Base-by-base conservation (phyloP, 805 yeast genomes). In the Scheffersomyces ergatensis region DNA sequence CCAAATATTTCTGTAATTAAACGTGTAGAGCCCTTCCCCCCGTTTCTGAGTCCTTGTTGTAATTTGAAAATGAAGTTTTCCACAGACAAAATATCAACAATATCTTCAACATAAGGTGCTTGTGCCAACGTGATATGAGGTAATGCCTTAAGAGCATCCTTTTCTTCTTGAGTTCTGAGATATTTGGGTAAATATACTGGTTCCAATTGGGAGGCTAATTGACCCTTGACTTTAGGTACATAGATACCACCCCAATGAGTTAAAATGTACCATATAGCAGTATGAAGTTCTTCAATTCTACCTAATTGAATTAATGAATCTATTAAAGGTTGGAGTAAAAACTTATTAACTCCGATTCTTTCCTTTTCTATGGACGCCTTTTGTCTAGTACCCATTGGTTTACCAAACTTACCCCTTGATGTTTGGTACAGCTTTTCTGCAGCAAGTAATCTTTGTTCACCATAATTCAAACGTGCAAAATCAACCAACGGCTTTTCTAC, bases 21-120 rank as follows among this genome's bases (percentile, higher is more conserved):
- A 1, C 49, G 40, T n/a, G 53, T 55, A 4, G 54, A 44, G 4
- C 64, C 53, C 9, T 27, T 33, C 17, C 50, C 49, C 25, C 42
- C 37, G 15, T 30, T 21, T 33, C 48, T 51, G 23, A 52, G 50
- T 38, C 53, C 44, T 33, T 58, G 63, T 38, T 55, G 56, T 18
- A 65, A 51, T 43, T 61, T 64, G 49, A 52, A 62, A 32, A 70
- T 58, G 39, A 67, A 58, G 32, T 55, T 57, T 32, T 66, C 69
- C 8, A 70, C 50, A 26, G 63, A 46, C 43, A 54, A 51, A 5
- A 55, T 48, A 44, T 68, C 75, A 7, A 29, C 32, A 5, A 29
- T 18, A 29, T 29, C 18, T 14, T 29, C 18, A 14, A 14, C 9
- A 29, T 29, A 29, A 14, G 5, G 5, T 8, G 11, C 32, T 5